Evolutionary conservation across 768 basidiomycete species (phyloP).

Genomic region (Cantharellus anzutake): DNA sequence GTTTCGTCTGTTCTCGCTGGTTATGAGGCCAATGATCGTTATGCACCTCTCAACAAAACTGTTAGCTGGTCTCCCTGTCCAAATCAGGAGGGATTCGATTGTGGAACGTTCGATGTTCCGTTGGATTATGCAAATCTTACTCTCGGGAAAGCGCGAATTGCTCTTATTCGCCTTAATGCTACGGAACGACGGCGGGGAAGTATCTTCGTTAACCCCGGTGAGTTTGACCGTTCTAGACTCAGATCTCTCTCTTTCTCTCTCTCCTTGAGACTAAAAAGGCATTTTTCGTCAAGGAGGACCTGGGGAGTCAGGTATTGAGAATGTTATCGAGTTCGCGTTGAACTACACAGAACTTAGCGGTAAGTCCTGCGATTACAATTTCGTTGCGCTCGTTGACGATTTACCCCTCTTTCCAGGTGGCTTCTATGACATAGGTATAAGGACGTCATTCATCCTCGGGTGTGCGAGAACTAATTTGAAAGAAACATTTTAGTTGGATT

Average conservation of each 20-base stretch:
- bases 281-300: constrained; percentile 1
- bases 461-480: too few species aligned
- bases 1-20: too few species aligned
- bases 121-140: constrained; percentile 1
- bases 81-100: background rate
- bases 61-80: background rate
- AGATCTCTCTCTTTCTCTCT: background rate
- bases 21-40: background rate
- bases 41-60: background rate
- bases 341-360: too few species aligned
- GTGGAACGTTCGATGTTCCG: constrained; percentile 1
- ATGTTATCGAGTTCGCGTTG: background rate
- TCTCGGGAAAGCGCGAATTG: background rate
- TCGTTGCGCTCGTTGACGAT: background rate
- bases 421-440: background rate
- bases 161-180: background rate
- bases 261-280: background rate
- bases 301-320: background rate
- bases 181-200: background rate
- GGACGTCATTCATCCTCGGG: too few species aligned
- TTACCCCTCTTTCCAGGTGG: background rate
- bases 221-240: background rate
- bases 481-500: background rate
- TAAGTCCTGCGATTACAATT: too few species aligned
- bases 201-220: constrained; percentile 4